A percentile compares a stretch with the other conserved stretches of the same genome.
phyloP scores from a whole-genome alignment of 768 basidiomycete genomes.

The Tephrocybe sp. region DNA sequence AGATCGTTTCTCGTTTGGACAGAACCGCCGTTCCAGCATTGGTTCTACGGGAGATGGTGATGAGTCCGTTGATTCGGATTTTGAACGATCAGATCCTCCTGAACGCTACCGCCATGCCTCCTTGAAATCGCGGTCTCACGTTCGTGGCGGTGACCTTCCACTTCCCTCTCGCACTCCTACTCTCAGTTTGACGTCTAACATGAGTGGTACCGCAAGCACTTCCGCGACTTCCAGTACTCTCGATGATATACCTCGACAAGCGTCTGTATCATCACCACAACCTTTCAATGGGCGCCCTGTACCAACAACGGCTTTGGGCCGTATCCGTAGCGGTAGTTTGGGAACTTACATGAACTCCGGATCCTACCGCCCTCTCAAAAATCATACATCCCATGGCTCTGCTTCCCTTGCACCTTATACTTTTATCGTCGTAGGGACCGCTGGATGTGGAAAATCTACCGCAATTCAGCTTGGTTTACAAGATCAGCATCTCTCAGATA shows the following conservation, averaged over 20 bases:
- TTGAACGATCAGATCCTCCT: slow-evolving; percentile 47
- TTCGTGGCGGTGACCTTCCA: slow-evolving; percentile 60
- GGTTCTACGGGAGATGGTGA: slow-evolving; percentile 43
- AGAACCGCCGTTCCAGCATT: slow-evolving; percentile 55
- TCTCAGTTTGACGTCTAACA: slow-evolving; percentile 34
- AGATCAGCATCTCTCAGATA: slow-evolving; percentile 49
- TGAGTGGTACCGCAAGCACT: slow-evolving; percentile 34
- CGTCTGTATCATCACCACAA: slow-evolving; percentile 35
- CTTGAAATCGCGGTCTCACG: slow-evolving; percentile 38
- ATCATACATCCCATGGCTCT: slow-evolving; percentile 26
- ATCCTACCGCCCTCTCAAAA: slow-evolving; percentile 34
- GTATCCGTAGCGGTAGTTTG: slow-evolving; percentile 61
- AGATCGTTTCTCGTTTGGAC: slow-evolving; percentile 30
- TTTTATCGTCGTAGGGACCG: slow-evolving; percentile 76
- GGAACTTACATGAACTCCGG: slow-evolving; percentile 39
- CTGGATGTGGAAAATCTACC: slow-evolving; percentile 82
- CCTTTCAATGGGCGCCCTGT: slow-evolving; percentile 26
- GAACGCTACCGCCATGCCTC: slow-evolving; percentile 48
- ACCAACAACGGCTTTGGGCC: slow-evolving; percentile 30
- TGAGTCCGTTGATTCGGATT: slow-evolving; percentile 48
- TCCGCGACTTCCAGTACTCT: slow-evolving; percentile 32
- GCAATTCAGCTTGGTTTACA: slow-evolving; percentile 77
- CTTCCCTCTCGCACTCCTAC: slow-evolving; percentile 53
- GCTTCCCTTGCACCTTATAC: slow-evolving; percentile 37
- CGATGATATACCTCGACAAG: slow-evolving; percentile 36